These are phyloP conservation scores for Trichothecium roseum DNA, from an alignment of 2,329 filamentous ascomycete species.

Conservation along the genomic window DNA sequence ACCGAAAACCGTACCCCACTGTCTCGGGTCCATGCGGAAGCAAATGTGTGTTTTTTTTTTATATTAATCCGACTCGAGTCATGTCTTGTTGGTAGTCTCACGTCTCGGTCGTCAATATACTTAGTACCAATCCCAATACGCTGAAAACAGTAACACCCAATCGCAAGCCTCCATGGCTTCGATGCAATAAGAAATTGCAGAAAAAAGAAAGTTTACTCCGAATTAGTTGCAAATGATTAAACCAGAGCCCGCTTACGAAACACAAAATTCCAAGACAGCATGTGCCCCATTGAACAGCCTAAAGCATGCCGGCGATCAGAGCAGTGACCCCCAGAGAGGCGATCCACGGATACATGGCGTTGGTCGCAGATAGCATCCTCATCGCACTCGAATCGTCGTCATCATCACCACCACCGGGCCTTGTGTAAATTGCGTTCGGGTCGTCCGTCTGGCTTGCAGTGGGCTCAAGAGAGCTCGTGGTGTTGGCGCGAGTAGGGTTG, in stretches of 20 bases:
- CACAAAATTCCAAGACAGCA: constrained; percentile 23
- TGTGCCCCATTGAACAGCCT: constrained; percentile 15
- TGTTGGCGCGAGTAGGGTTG: constrained; percentile 50
- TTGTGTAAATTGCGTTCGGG: constrained; percentile 26
- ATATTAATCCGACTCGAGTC: too few species aligned
- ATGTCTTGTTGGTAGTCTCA: too few species aligned
- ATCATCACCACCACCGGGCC: constrained; percentile 9
- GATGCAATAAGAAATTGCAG: too few species aligned
- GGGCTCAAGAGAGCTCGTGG: constrained; percentile 32
- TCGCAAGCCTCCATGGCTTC: background rate
- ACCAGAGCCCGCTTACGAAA: background rate
- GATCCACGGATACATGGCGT: constrained; percentile 4
- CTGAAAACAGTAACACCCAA: background rate
- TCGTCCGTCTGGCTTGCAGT: constrained; percentile 22
- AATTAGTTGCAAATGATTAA: background rate
- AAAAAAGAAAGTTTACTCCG: background rate
- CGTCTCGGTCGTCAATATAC: too few species aligned
- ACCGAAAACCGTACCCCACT: too few species aligned
- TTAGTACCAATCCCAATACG: too few species aligned
- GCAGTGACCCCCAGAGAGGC: constrained; percentile 20
- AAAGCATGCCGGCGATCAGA: constrained; percentile 26
- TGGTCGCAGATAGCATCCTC: constrained; percentile 6
- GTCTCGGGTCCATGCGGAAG: too few species aligned
- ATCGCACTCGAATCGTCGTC: constrained; percentile 8
- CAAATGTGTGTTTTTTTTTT: too few species aligned